Percentiles rank a stretch among this genome's conserved stretches.
phyloP scores from a whole-genome alignment of 768 basidiomycete genomes.

The Calocybe gangraenosa region DNA sequence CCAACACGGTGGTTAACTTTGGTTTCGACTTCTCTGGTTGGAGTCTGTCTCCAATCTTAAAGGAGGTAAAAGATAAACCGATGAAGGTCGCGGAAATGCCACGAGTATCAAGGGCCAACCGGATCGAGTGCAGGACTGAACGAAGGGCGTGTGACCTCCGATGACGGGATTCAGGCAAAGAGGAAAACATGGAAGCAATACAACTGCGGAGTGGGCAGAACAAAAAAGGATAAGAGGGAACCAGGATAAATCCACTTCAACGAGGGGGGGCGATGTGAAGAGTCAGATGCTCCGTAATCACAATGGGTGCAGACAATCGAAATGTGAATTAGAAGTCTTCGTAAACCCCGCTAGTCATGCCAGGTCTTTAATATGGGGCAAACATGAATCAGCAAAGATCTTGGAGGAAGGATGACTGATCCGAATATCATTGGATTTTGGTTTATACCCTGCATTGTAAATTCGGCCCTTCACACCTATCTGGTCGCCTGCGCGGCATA shows the following conservation, averaged over 20 bases:
- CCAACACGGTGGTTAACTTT: background rate
- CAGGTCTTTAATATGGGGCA: background rate
- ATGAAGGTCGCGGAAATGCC: background rate
- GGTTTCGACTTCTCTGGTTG: background rate
- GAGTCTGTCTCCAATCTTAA: background rate
- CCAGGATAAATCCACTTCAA: background rate
- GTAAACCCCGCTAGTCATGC: background rate
- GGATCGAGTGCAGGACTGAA: background rate
- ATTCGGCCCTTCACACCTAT: background rate
- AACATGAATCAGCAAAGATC: background rate
- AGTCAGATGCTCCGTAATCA: background rate
- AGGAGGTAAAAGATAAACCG: constrained; percentile 2
- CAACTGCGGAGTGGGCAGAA: background rate
- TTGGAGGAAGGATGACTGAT: background rate
- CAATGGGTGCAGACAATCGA: background rate
- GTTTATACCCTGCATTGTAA: no score
- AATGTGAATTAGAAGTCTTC: background rate
- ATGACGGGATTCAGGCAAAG: background rate
- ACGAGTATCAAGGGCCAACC: constrained; percentile 1
- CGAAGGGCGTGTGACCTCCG: constrained; percentile 5
- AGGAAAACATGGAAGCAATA: background rate
- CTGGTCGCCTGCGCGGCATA: background rate
- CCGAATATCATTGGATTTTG: no score
- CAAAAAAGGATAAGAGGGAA: constrained; percentile 1
- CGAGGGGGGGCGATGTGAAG: background rate